A percentile compares a stretch with the other conserved stretches of the same genome.
Conservation (phyloP, 2,329 filamentous ascomycete genomes). For the Mollisia scopiformis region DNA sequence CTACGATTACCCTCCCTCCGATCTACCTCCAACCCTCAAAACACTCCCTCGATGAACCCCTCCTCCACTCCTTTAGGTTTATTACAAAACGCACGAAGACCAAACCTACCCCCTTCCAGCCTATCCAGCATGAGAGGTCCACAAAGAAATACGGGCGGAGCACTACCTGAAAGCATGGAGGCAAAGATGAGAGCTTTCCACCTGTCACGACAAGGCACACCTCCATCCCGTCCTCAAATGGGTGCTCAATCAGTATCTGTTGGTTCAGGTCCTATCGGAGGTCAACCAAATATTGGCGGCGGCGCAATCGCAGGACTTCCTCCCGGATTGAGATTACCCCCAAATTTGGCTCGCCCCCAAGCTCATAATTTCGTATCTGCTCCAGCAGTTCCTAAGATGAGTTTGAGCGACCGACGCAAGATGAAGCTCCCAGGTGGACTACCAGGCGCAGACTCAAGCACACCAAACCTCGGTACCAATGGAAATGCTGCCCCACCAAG, state of each 20-base stretch:
- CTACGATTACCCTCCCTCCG: constrained; percentile 62
- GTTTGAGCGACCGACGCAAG: constrained; percentile 69
- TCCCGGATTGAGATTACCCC: constrained; percentile 44
- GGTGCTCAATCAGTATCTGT: constrained; percentile 37
- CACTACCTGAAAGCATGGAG: constrained; percentile 64
- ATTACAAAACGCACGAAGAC: constrained; percentile 66
- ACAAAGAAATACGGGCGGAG: constrained; percentile 45
- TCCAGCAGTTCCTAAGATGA: constrained; percentile 46
- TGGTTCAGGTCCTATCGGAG: constrained; percentile 34
- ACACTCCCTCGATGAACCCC: constrained; percentile 64
- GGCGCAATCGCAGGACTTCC: constrained; percentile 43
- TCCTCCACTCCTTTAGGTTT: constrained; percentile 86
- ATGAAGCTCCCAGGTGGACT: constrained; percentile 58
- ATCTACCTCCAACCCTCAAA: constrained; percentile 60
- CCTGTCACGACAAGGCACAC: constrained; percentile 63
- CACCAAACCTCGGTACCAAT: constrained; percentile 22
- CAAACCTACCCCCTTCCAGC: constrained; percentile 35
- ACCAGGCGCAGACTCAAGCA: constrained; percentile 27
- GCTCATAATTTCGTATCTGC: constrained; percentile 52
- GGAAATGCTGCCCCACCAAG: constrained; percentile 22
- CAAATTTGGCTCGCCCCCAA: constrained; percentile 47
- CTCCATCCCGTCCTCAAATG: constrained; percentile 39
- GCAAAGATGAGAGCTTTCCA: constrained; percentile 73
- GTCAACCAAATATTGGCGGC: constrained; percentile 18
- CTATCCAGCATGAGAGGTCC: constrained; percentile 17